phyloP scores from a whole-genome alignment of 2,329 filamentous ascomycete genomes.

The Tricladium varicosporioides region DNA sequence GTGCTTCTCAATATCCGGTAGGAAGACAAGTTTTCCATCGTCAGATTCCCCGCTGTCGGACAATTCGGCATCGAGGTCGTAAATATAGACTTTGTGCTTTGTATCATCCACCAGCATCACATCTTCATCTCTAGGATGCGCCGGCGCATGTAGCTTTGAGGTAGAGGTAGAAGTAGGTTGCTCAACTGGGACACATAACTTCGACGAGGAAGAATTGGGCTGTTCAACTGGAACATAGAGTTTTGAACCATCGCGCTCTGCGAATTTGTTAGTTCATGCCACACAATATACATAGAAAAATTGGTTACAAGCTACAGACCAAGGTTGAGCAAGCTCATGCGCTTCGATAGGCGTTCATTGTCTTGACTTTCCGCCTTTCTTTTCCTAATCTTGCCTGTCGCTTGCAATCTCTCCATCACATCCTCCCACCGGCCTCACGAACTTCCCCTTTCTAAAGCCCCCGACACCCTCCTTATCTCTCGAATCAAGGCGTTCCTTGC shows the following conservation, averaged over 20 bases:
- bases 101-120: constrained; percentile 82
- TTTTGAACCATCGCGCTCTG: constrained; percentile 61
- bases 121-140: constrained; percentile 45
- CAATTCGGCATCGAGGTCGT: constrained; percentile 85
- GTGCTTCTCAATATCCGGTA: constrained; percentile 82
- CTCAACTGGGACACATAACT: constrained; percentile 65
- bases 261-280: constrained; percentile 21
- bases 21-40: constrained; percentile 66
- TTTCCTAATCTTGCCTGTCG: constrained; percentile 41
- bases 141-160: constrained; percentile 17
- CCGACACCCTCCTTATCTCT: constrained; percentile 6
- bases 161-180: constrained; percentile 34
- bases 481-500: constrained; percentile 7
- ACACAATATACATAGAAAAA: neutral
- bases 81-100: constrained; percentile 84
- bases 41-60: constrained; percentile 62
- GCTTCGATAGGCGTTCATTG: constrained; percentile 78
- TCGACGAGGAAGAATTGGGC: constrained; percentile 39
- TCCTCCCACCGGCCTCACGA: constrained; percentile 11
- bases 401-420: constrained; percentile 31
- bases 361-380: constrained; percentile 59
- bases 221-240: constrained; percentile 65
- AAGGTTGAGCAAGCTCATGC: constrained; percentile 77
- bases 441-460: constrained; percentile 3
- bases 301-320: constrained; percentile 50